phyloP scores from a whole-genome alignment of 1,284 basidiomycete species.

The Xerocomus tenax region DNA sequence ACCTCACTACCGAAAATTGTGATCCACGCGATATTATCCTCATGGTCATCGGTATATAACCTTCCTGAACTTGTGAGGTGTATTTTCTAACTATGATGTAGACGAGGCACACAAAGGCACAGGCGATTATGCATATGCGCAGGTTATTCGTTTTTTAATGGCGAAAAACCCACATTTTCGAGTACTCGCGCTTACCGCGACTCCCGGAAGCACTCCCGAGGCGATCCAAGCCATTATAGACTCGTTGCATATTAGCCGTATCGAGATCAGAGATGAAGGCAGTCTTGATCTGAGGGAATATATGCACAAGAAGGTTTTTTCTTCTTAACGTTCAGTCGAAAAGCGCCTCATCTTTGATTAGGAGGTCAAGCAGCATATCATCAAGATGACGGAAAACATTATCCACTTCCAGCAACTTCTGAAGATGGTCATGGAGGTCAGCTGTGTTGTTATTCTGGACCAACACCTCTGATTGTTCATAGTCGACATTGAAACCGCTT shows the following conservation, averaged over 20 bases:
- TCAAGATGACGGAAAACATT: constrained; percentile 59
- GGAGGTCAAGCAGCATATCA: constrained; percentile 63
- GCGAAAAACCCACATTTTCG: constrained; percentile 91
- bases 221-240: constrained; percentile 90
- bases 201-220: constrained; percentile 81
- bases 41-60: constrained; percentile 64
- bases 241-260: constrained; percentile 89
- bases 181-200: constrained; percentile 89
- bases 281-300: constrained; percentile 85
- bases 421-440: constrained; percentile 64
- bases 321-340: background rate
- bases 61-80: background rate
- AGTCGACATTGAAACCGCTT: constrained; percentile 38
- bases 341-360: constrained; percentile 24
- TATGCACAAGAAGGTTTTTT: constrained; percentile 74
- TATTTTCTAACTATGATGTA: constrained; percentile 27
- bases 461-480: constrained; percentile 7
- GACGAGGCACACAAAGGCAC: constrained; percentile 96
- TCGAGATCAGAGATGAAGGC: constrained; percentile 90
- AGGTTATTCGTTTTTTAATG: constrained; percentile 85
- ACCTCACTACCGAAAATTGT: constrained; percentile 66
- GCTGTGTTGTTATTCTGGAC: constrained; percentile 18
- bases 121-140: constrained; percentile 89
- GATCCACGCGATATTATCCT: constrained; percentile 76
- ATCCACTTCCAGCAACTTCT: constrained; percentile 50